These are phyloP conservation scores for Fusarium nodosum DNA, from an alignment of 2,329 filamentous ascomycete species.

Conservation along the genomic window DNA sequence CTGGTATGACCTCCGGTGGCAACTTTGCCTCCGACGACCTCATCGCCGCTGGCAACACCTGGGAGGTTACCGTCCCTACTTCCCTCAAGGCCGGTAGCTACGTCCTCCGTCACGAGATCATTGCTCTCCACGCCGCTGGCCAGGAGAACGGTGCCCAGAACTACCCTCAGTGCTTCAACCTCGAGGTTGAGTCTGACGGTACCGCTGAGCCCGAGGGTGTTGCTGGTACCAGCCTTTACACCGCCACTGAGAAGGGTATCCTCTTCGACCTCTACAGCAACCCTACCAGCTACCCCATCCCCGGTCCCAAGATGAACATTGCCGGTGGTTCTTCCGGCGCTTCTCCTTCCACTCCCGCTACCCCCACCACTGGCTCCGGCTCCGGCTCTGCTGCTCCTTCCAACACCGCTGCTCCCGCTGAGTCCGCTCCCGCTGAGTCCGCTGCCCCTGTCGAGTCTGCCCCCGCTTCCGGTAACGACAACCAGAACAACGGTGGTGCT, in stretches of 20 bases:
- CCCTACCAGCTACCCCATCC: constrained; percentile 49
- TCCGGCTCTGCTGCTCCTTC: constrained; percentile 16
- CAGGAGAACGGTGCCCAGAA: constrained; percentile 63
- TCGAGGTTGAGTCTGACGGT: constrained; percentile 61
- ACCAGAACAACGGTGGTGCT: constrained; percentile 18
- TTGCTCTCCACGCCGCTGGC: constrained; percentile 62
- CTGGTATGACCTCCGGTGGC: constrained; percentile 59
- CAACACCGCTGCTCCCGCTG: constrained; percentile 10
- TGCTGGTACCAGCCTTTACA: constrained; percentile 53
- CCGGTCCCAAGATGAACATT: constrained; percentile 46
- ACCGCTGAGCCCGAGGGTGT: constrained; percentile 53
- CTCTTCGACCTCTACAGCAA: constrained; percentile 53
- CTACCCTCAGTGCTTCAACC: constrained; percentile 67
- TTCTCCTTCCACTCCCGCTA: constrained; percentile 3
- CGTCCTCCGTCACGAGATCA: constrained; percentile 66
- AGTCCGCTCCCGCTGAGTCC: constrained; percentile 6
- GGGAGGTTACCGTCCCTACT: constrained; percentile 54
- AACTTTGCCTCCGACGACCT: constrained; percentile 58
- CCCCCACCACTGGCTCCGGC: constrained; percentile 7
- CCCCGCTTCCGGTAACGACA: constrained; percentile 10
- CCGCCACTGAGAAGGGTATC: constrained; percentile 52
- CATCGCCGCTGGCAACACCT: constrained; percentile 57
- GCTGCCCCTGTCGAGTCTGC: constrained; percentile 29
- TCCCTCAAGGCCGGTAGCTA: constrained; percentile 58
- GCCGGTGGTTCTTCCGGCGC: constrained; percentile 19